A percentile compares a stretch with the other conserved stretches of the same genome.
These are phyloP conservation scores for Solanum hybrid DNA, from an alignment of 305 asterid species.

Conservation along the genomic window DNA sequence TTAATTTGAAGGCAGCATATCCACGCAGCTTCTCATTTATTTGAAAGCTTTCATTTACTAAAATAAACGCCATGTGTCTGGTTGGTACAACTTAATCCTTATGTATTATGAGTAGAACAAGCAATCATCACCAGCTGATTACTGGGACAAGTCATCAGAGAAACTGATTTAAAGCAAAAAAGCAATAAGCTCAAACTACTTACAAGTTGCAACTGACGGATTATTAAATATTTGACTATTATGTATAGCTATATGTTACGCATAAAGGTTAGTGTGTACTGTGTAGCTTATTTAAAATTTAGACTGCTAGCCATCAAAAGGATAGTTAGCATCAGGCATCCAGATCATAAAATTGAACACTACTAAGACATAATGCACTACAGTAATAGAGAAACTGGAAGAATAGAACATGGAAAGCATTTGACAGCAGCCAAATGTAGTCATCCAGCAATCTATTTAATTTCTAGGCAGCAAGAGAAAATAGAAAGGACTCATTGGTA, in stretches of 20 bases:
- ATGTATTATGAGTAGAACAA: background rate
- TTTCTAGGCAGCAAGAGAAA: background rate
- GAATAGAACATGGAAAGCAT: background rate
- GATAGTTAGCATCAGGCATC: background rate
- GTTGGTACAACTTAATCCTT: background rate
- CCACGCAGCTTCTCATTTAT: background rate
- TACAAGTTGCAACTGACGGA: background rate
- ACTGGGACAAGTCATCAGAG: background rate
- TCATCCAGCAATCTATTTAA: background rate
- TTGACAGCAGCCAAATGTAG: background rate
- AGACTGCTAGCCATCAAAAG: background rate
- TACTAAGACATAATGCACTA: background rate
- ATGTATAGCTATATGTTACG: background rate
- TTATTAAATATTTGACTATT: background rate
- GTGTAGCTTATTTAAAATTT: background rate
- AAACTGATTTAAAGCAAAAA: background rate
- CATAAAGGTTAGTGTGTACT: background rate
- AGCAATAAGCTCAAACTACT: background rate
- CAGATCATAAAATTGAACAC: background rate
- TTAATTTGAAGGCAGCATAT: background rate
- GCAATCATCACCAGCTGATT: background rate
- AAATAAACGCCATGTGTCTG: background rate
- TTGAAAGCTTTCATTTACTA: background rate
- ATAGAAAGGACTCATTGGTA: background rate
- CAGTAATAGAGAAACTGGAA: background rate